phyloP scores from a whole-genome alignment of 176 grass and related monocot species.

The Pontederia crassipes region DNA sequence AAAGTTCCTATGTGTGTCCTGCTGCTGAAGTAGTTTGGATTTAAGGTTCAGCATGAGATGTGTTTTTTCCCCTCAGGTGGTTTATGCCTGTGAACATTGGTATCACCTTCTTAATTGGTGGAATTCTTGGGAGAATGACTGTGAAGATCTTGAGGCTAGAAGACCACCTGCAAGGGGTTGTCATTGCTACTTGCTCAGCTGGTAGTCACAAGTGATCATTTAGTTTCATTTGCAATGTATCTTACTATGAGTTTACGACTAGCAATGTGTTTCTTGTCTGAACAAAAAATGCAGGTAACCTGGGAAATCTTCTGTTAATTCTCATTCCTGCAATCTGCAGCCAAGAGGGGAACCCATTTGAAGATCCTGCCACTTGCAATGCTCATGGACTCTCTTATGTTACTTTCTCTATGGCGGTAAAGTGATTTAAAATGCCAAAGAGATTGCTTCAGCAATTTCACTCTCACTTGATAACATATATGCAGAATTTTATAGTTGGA shows the following conservation, averaged over 20 bases:
- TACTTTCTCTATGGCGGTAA: not conserved
- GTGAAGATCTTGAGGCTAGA: conserved; percentile 26
- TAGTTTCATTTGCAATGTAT: not conserved
- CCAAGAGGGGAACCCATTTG: conserved; percentile 21
- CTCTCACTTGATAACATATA: not conserved
- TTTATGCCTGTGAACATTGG: conserved; percentile 33
- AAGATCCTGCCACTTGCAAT: not conserved
- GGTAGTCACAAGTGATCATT: not conserved
- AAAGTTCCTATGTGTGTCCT: not conserved
- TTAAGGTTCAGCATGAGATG: not conserved
- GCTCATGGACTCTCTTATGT: conserved; percentile 3
- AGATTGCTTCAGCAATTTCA: not conserved
- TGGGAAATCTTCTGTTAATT: conserved; percentile 24
- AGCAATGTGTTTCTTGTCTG: not conserved
- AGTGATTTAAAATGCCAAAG: not conserved
- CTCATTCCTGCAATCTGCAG: conserved; percentile 22
- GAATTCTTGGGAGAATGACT: conserved; percentile 24
- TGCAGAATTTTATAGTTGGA: too few relatives aligned
- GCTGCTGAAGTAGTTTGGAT: not conserved
- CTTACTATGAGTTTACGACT: too few relatives aligned
- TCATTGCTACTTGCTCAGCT: conserved; percentile 21
- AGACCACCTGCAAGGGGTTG: conserved; percentile 15
- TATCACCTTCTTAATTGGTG: conserved; percentile 21
- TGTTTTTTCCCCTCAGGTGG: conserved; percentile 18
- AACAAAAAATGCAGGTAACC: not conserved